These are phyloP conservation scores for Neckera pumila DNA, from an alignment of 225 moss, liverwort and hornwort species.

Conservation along the genomic window DNA sequence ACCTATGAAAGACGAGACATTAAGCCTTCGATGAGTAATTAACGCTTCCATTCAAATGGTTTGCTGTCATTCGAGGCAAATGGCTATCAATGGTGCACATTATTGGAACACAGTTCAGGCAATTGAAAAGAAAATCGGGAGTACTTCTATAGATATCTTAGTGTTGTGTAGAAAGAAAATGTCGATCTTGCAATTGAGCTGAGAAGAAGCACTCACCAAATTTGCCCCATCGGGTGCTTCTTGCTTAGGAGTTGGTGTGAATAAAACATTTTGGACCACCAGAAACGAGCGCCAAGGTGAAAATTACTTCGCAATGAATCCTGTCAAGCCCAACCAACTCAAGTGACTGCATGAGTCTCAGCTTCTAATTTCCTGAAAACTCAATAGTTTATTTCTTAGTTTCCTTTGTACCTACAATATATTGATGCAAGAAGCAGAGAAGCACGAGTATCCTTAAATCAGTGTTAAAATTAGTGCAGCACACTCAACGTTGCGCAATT, in stretches of 20 bases:
- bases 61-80: neutral
- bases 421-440: neutral
- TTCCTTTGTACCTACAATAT: neutral
- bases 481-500: neutral
- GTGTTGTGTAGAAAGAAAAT: neutral
- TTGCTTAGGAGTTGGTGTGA: slow-evolving; percentile 45
- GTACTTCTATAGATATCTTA: neutral
- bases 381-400: neutral
- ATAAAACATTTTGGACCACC: slow-evolving; percentile 30
- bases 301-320: neutral
- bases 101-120: neutral
- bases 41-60: neutral
- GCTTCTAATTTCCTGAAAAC: neutral
- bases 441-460: neutral
- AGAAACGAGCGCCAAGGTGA: neutral
- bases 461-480: neutral
- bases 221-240: slow-evolving; percentile 52
- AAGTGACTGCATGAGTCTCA: neutral
- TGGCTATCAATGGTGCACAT: neutral
- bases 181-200: neutral
- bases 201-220: slow-evolving; percentile 20
- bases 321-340: neutral
- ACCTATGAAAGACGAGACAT: neutral
- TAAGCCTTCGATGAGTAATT: neutral
- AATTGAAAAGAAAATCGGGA: neutral